Evolutionary conservation across 2,329 filamentous ascomycete species (phyloP).

Genomic region (Sarocladiaceae sp.): DNA sequence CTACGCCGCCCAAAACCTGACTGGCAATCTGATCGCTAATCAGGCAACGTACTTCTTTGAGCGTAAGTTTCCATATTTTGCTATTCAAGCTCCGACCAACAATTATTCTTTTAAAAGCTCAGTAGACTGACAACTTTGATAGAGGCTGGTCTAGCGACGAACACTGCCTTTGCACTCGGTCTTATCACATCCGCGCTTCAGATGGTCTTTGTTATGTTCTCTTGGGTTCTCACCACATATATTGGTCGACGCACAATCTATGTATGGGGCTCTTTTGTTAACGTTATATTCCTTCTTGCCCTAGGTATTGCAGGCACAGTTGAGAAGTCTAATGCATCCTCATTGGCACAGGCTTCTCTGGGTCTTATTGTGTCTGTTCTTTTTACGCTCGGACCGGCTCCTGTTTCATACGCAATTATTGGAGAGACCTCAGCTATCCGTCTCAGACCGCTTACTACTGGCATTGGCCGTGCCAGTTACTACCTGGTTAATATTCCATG

Average conservation of each 20-base stretch:
- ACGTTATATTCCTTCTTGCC: slow-evolving; percentile 47
- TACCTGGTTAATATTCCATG: slow-evolving; percentile 63
- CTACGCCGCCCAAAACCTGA: slow-evolving; percentile 55
- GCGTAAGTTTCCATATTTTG: too few relatives aligned
- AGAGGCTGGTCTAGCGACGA: slow-evolving; percentile 55
- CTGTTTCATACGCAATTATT: slow-evolving; percentile 63
- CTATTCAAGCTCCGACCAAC: too few relatives aligned
- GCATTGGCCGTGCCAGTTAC: slow-evolving; percentile 59
- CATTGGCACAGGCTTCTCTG: slow-evolving; percentile 54
- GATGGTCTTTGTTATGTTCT: slow-evolving; percentile 59
- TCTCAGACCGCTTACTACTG: slow-evolving; percentile 60
- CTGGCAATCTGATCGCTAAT: slow-evolving; percentile 58
- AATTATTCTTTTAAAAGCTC: too few relatives aligned
- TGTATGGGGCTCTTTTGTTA: slow-evolving; percentile 53
- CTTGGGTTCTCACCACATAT: slow-evolving; percentile 63
- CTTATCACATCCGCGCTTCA: slow-evolving; percentile 63
- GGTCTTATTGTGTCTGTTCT: slow-evolving; percentile 63
- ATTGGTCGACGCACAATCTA: slow-evolving; percentile 62
- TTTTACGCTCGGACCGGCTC: slow-evolving; percentile 59
- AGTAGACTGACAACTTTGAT: too few relatives aligned
- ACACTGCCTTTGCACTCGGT: slow-evolving; percentile 56
- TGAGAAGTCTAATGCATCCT: slow-evolving; percentile 28
- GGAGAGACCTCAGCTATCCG: slow-evolving; percentile 63
- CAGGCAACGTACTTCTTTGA: slow-evolving; percentile 58
- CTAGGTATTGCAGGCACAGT: slow-evolving; percentile 51